Evolutionary conservation across 2,329 filamentous ascomycete genomes (phyloP).

Genomic region (Lachnellula willkommii): DNA sequence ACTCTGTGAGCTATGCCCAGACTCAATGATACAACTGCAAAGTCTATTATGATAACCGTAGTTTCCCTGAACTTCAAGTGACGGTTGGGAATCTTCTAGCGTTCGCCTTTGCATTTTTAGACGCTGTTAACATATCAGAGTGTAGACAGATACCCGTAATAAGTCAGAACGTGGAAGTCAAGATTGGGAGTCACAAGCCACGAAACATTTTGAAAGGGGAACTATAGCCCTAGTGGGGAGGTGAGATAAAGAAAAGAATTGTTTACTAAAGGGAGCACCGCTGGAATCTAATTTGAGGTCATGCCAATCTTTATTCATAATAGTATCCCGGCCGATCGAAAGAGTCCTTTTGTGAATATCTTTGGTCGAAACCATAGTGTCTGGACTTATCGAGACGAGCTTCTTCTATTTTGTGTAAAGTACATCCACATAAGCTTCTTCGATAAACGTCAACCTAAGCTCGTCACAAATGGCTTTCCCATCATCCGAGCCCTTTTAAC

Average conservation of each 20-base stretch:
- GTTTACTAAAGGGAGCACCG: conserved; percentile 19
- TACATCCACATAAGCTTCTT: conserved; percentile 6
- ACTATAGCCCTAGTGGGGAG: too few relatives aligned
- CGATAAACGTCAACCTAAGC: conserved; percentile 1
- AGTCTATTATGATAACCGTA: too few relatives aligned
- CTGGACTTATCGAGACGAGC: conserved; percentile 21
- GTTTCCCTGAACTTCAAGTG: neutral
- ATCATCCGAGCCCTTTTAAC: conserved; percentile 2
- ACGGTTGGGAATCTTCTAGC: conserved; percentile 1
- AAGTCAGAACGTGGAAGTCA: too few relatives aligned
- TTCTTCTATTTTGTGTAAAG: conserved; percentile 19
- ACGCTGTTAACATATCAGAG: conserved; percentile 28
- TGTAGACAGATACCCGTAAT: conserved; percentile 26
- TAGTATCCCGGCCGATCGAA: conserved; percentile 16
- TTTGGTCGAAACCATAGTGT: conserved; percentile 16
- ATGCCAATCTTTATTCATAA: conserved; percentile 15
- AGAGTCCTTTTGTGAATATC: conserved; percentile 19
- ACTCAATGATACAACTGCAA: too few relatives aligned
- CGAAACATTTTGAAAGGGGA: too few relatives aligned
- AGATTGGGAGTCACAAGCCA: too few relatives aligned
- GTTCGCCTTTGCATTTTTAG: conserved; percentile 26
- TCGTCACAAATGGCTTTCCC: conserved; percentile 4
- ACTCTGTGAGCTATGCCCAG: too few relatives aligned
- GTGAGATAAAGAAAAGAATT: too few relatives aligned
- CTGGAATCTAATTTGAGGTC: conserved; percentile 22